A percentile compares a stretch with the other conserved stretches of the same genome.
Evolutionary conservation across 106 monocot genomes (phyloP).

Genomic region (Allium cepa): DNA sequence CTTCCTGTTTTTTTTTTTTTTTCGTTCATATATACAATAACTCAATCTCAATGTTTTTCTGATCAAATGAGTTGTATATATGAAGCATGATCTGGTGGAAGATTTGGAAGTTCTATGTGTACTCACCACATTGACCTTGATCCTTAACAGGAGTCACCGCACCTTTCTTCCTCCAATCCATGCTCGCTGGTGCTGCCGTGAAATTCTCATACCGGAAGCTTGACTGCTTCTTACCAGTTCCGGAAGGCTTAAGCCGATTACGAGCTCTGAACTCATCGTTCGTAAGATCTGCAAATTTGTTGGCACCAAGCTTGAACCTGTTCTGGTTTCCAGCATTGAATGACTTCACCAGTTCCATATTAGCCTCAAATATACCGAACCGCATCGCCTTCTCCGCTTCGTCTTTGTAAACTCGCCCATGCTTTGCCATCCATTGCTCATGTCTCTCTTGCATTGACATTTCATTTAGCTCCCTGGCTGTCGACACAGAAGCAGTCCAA

Average conservation of each 20-base stretch:
- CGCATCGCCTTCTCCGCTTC: neutral
- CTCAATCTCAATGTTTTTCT: too few species aligned
- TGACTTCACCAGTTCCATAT: neutral
- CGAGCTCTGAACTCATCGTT: neutral
- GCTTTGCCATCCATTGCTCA: conserved; percentile 10
- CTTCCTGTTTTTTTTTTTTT: conserved; percentile 4
- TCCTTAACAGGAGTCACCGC: conserved; percentile 40
- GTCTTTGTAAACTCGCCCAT: neutral
- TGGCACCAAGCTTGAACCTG: neutral
- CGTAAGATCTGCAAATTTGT: neutral
- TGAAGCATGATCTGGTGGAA: too few species aligned
- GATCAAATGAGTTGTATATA: too few species aligned
- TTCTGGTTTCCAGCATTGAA: neutral
- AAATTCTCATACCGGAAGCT: conserved; percentile 20
- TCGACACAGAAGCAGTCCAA: too few species aligned
- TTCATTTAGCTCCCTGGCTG: neutral
- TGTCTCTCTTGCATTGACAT: conserved; percentile 5
- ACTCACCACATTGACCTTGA: conserved; percentile 38
- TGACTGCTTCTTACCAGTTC: neutral
- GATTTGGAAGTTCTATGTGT: too few species aligned
- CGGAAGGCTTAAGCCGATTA: neutral
- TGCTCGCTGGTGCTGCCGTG: conserved; percentile 14
- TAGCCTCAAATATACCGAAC: neutral
- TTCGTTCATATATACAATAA: neutral
- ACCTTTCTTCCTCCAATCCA: conserved; percentile 43